These are phyloP conservation scores for Aureobasidium sp. DNA, from an alignment of 2,329 filamentous ascomycete genomes.

Conservation along the genomic window DNA sequence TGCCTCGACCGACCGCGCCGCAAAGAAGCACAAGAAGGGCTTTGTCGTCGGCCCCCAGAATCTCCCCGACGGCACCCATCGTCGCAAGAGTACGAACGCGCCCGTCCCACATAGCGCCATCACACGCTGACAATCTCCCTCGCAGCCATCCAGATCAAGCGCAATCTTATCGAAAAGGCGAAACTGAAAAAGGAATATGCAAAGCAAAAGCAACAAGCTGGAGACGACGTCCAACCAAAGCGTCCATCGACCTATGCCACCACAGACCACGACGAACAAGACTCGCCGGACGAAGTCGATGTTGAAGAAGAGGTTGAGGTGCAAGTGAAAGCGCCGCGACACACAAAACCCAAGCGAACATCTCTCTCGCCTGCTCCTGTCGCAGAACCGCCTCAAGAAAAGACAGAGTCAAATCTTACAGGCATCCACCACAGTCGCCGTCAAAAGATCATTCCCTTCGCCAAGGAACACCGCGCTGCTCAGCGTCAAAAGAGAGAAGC, in stretches of 20 bases:
- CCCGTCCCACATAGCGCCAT: neutral
- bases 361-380: neutral
- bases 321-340: neutral
- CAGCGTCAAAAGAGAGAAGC: constrained; percentile 55
- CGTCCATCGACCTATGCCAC: constrained; percentile 26
- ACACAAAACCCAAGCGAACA: neutral
- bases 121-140: neutral
- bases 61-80: constrained; percentile 81
- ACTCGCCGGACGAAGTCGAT: neutral
- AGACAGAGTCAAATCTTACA: constrained; percentile 1
- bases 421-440: constrained; percentile 28
- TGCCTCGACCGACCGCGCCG: constrained; percentile 26
- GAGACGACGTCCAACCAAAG: constrained; percentile 23
- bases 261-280: constrained; percentile 17
- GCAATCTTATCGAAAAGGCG: constrained; percentile 80
- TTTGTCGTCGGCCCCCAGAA: constrained; percentile 87
- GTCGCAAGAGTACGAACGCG: constrained; percentile 58
- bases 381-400: neutral
- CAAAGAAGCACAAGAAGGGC: constrained; percentile 55
- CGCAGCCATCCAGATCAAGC: constrained; percentile 82
- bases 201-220: constrained; percentile 64
- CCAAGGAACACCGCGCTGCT: constrained; percentile 40
- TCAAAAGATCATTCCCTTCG: constrained; percentile 39
- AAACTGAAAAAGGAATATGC: constrained; percentile 90
- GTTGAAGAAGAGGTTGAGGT: neutral